A percentile compares a stretch with the other conserved stretches of the same genome.
phyloP scores from a whole-genome alignment of 179 eudicot species.

The Actinidia chinensis region DNA sequence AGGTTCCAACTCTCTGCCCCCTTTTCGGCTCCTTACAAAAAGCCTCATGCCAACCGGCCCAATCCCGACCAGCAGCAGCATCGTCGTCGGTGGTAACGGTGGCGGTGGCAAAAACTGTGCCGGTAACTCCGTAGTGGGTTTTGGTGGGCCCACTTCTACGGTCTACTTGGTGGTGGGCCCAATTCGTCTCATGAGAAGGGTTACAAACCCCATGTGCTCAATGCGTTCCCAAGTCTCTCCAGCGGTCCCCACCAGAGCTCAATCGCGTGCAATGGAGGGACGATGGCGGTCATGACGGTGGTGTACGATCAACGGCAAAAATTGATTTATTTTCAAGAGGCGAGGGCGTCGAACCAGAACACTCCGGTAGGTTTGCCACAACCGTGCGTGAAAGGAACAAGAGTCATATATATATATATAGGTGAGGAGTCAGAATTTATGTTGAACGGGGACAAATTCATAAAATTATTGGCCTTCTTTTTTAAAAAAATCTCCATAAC shows the following conservation, averaged over 20 bases:
- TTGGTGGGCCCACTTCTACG: constrained; percentile 8
- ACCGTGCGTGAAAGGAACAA: background rate
- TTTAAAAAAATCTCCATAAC: too few relatives aligned
- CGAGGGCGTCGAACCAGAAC: constrained; percentile 15
- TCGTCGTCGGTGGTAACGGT: background rate
- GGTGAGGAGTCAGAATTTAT: too few relatives aligned
- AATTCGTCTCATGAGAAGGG: background rate
- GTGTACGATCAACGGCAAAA: background rate
- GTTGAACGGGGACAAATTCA: too few relatives aligned
- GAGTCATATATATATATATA: too few relatives aligned
- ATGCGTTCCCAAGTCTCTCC: background rate
- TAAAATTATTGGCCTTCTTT: too few relatives aligned
- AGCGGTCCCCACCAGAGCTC: background rate
- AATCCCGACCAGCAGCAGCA: background rate
- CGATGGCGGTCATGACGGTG: too few relatives aligned
- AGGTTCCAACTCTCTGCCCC: background rate
- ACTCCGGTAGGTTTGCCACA: constrained; percentile 10
- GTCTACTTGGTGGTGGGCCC: background rate
- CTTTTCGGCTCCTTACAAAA: constrained; percentile 1
- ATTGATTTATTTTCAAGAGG: constrained; percentile 5
- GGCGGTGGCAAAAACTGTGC: too few relatives aligned
- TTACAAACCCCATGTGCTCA: background rate
- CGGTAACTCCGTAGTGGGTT: background rate
- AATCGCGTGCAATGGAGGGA: background rate
- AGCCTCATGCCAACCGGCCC: constrained; percentile 2